Percentiles rank a stretch among this genome's conserved stretches.
Conservation (phyloP, 495 filamentous ascomycete genomes). For the Aspergillus hancockii region DNA sequence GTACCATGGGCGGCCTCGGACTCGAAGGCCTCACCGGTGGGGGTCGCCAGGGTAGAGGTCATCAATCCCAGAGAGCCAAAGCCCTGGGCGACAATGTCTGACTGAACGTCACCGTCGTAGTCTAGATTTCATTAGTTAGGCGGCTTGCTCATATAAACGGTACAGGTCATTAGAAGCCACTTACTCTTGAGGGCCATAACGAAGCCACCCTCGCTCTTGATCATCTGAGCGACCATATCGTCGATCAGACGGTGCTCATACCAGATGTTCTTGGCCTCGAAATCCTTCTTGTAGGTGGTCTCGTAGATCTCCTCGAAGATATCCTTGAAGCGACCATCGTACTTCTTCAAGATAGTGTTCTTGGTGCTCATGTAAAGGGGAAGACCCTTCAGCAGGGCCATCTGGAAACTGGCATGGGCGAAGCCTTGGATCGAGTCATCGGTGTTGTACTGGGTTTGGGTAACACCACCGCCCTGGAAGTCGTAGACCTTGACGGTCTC, state of each 20-base stretch:
- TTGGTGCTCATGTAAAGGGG: conserved; percentile 99
- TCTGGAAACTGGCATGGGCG: conserved; percentile 93
- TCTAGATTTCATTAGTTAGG: conserved; percentile 50
- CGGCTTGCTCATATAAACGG: not conserved
- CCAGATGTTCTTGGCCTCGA: conserved; percentile 92
- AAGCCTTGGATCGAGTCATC: conserved; percentile 92
- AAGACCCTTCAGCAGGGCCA: conserved; percentile 80
- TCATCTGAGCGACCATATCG: conserved; percentile 99
- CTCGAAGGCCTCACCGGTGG: conserved; percentile 93
- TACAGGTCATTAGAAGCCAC: conserved; percentile 24
- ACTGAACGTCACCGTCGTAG: conserved; percentile 99
- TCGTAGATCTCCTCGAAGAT: conserved; percentile 99
- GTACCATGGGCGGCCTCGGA: conserved; percentile 98
- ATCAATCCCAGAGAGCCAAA: conserved; percentile 98
- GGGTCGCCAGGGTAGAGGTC: conserved; percentile 95
- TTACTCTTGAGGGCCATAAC: conserved; percentile 97
- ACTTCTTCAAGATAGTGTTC: conserved; percentile 99
- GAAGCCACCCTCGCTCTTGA: conserved; percentile 93
- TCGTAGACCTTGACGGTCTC: conserved; percentile 87
- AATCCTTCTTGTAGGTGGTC: conserved; percentile 77
- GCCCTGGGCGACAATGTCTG: conserved; percentile 96
- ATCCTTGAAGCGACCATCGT: conserved; percentile 98
- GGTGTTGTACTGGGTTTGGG: conserved; percentile 96
- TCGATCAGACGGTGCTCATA: conserved; percentile 99
- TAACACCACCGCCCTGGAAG: conserved; percentile 85